Conservation (phyloP, 306 rosid genomes). For the Gillenia trifoliata region DNA sequence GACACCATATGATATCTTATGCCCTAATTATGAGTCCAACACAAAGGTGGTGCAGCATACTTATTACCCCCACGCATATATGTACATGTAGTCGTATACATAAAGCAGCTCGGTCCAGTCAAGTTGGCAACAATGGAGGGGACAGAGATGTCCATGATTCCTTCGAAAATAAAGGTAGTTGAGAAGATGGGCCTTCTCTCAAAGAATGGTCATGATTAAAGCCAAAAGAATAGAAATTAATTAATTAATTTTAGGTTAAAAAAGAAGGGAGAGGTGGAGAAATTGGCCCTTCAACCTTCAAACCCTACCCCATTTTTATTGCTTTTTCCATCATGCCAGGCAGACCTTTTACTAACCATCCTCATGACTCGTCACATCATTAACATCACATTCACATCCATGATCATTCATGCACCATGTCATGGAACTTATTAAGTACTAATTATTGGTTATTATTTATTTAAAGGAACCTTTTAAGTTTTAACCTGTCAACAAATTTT, state of each 20-base stretch:
- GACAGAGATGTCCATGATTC: constrained; percentile 49
- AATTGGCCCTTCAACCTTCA: constrained; percentile 20
- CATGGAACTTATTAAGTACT: background rate
- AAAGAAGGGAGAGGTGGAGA: constrained; percentile 28
- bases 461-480: background rate
- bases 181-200: constrained; percentile 52
- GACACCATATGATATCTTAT: background rate
- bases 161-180: constrained; percentile 41
- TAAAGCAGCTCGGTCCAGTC: background rate
- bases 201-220: constrained; percentile 57
- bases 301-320: constrained; percentile 15
- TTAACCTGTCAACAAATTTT: background rate
- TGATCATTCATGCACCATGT: background rate
- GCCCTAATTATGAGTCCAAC: background rate
- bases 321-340: constrained; percentile 22
- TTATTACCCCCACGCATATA: constrained; percentile 3
- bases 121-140: constrained; percentile 18
- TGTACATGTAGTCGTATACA: background rate
- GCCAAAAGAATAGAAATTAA: constrained; percentile 35
- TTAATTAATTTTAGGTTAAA: constrained; percentile 10
- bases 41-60: background rate
- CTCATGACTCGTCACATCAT: background rate
- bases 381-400: constrained; percentile 5
- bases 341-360: constrained; percentile 15
- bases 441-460: background rate